Percentiles rank a stretch among this genome's conserved stretches.
Conservation (phyloP, 192 early-diverging fungal genomes). For the Coemansia sp. region DNA sequence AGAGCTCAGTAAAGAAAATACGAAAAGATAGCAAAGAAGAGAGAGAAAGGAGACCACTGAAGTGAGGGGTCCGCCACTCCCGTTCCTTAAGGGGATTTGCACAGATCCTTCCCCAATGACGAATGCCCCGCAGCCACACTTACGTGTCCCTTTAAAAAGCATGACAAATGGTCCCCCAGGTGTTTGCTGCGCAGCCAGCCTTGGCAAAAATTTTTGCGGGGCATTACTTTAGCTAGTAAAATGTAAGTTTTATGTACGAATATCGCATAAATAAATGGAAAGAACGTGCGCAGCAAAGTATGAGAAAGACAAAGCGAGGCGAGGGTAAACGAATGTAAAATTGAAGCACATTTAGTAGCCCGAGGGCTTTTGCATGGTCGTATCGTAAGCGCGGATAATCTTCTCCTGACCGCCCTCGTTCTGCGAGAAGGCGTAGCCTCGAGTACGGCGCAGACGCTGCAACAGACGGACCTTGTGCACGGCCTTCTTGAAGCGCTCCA, state of each 20-base stretch:
- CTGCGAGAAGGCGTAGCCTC: constrained; percentile 98
- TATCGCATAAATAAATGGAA: not conserved
- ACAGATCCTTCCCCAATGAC: not conserved
- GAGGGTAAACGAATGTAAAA: constrained; percentile 3
- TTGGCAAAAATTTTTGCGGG: not conserved
- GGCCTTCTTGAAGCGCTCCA: constrained; percentile 98
- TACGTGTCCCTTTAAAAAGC: not conserved
- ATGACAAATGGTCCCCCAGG: constrained; percentile 3
- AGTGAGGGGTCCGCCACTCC: not conserved
- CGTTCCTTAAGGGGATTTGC: not conserved
- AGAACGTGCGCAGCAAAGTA: constrained; percentile 5
- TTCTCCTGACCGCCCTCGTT: constrained; percentile 92
- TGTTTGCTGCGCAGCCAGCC: constrained; percentile 1
- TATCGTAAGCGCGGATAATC: constrained; percentile 77
- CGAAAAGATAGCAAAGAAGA: not conserved
- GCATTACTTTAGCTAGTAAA: not conserved
- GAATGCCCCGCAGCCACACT: constrained; percentile 5
- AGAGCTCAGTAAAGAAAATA: not conserved
- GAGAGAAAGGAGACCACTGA: constrained; percentile 9
- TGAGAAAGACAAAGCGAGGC: not conserved
- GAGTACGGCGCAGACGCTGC: constrained; percentile 87
- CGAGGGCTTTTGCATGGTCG: constrained; percentile 66
- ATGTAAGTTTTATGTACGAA: not conserved
- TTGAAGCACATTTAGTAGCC: constrained; percentile 42
- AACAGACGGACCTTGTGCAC: constrained; percentile 96